Conservation (phyloP, 495 filamentous ascomycete species). For the Penicillium alfredii region DNA sequence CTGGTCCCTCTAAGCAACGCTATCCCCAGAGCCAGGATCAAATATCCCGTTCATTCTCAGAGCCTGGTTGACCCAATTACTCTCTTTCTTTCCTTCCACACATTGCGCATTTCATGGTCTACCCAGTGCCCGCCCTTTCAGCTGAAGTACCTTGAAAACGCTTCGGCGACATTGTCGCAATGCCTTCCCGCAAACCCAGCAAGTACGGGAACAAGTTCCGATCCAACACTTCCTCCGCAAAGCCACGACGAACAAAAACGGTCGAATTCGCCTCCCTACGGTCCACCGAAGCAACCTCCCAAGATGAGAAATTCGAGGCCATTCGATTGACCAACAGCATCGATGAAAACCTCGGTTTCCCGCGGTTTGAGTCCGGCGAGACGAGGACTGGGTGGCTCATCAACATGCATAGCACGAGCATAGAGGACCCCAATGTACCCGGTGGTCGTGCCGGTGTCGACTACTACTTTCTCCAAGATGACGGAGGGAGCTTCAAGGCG, state of each 20-base stretch:
- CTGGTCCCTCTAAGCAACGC: slow-evolving; percentile 13
- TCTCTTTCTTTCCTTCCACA: neutral
- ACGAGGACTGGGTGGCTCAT: slow-evolving; percentile 87
- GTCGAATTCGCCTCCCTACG: slow-evolving; percentile 70
- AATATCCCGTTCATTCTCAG: slow-evolving; percentile 1
- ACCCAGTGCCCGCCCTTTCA: slow-evolving; percentile 6
- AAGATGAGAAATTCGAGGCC: slow-evolving; percentile 80
- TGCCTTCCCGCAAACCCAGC: slow-evolving; percentile 53
- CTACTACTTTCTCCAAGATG: slow-evolving; percentile 94
- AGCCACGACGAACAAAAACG: slow-evolving; percentile 58
- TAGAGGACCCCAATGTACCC: slow-evolving; percentile 77
- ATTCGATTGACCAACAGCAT: slow-evolving; percentile 79
- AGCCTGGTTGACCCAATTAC: slow-evolving; percentile 1
- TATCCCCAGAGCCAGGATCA: slow-evolving; percentile 6
- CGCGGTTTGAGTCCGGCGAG: slow-evolving; percentile 82
- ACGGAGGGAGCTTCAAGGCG: slow-evolving; percentile 90
- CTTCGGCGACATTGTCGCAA: slow-evolving; percentile 33
- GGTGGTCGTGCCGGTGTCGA: slow-evolving; percentile 87
- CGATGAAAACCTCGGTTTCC: slow-evolving; percentile 91
- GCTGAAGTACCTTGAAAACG: slow-evolving; percentile 12
- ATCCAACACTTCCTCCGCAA: slow-evolving; percentile 43
- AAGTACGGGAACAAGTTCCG: slow-evolving; percentile 52
- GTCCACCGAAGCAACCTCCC: slow-evolving; percentile 74
- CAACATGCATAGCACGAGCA: slow-evolving; percentile 83
- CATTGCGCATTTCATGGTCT: slow-evolving; percentile 24